Evolutionary conservation across 1,284 basidiomycete species (phyloP).

Genomic region (Malassezia arunalokei): DNA sequence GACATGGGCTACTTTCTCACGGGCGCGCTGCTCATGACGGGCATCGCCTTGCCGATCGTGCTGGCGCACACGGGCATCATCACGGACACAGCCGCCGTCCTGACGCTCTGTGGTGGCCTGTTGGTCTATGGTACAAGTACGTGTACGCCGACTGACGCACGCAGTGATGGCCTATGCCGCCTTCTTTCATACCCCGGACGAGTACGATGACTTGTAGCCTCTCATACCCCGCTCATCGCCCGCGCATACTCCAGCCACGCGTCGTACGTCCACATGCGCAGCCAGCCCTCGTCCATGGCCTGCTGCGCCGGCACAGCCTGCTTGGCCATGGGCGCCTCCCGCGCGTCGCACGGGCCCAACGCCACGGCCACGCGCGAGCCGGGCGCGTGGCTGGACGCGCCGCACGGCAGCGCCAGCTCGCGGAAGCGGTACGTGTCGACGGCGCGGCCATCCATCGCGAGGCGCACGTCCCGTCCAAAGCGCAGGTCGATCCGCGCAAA

Average conservation of each 20-base stretch:
- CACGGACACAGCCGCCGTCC: constrained; percentile 67
- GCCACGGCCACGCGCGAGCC: background rate
- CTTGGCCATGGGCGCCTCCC: background rate
- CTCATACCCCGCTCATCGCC: constrained; percentile 34
- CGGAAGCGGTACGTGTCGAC: background rate
- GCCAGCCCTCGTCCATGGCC: constrained; percentile 20
- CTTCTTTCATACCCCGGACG: constrained; percentile 39
- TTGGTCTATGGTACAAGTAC: constrained; percentile 89
- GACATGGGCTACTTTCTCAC: constrained; percentile 95
- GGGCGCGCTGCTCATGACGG: constrained; percentile 70
- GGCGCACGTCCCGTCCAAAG: background rate
- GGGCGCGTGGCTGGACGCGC: background rate
- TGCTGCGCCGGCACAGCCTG: background rate
- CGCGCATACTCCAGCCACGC: constrained; percentile 15
- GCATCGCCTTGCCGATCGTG: constrained; percentile 81
- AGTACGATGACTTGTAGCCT: constrained; percentile 45
- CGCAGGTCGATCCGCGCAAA: constrained; percentile 25
- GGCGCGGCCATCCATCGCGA: background rate
- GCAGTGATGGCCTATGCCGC: constrained; percentile 19
- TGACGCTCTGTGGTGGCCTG: constrained; percentile 87
- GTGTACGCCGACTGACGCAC: constrained; percentile 41
- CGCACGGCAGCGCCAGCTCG: background rate
- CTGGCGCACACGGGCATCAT: constrained; percentile 86
- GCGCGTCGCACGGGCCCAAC: background rate
- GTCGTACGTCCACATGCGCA: constrained; percentile 37